These are phyloP conservation scores for Fusarium nodosum DNA, from an alignment of 2,329 filamentous ascomycete species.

Conservation along the genomic window DNA sequence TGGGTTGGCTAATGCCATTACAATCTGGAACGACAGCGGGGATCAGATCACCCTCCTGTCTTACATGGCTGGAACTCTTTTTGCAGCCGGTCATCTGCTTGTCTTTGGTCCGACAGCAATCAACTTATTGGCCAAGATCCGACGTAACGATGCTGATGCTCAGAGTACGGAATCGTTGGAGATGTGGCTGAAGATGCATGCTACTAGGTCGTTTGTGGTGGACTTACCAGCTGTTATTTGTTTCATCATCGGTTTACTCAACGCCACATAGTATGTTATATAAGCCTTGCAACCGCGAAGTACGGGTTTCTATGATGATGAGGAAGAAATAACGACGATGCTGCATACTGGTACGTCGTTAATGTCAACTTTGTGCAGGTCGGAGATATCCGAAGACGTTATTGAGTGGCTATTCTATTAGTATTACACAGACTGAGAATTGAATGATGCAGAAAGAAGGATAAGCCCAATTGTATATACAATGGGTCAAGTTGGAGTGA, in stretches of 20 bases:
- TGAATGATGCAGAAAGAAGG: too few relatives aligned
- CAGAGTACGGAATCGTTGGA: background rate
- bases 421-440: too few relatives aligned
- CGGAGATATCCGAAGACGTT: too few relatives aligned
- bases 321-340: accelerated
- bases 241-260: background rate
- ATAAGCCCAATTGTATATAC: too few relatives aligned
- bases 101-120: background rate
- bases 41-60: background rate
- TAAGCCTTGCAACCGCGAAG: background rate
- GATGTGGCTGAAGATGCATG: constrained; percentile 3
- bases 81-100: background rate
- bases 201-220: background rate
- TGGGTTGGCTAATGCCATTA: background rate
- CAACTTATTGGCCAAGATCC: background rate
- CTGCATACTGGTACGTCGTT: background rate
- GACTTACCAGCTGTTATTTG: background rate
- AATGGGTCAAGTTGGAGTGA: too few relatives aligned
- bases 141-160: background rate
- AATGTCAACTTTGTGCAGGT: too few relatives aligned
- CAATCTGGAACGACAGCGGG: background rate
- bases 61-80: background rate
- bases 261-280: background rate
- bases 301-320: too few relatives aligned
- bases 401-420: too few relatives aligned